Percentiles rank a stretch among this genome's conserved stretches.
Conservation (phyloP, 805 yeast genomes). For the Starmerella tilneyi region DNA sequence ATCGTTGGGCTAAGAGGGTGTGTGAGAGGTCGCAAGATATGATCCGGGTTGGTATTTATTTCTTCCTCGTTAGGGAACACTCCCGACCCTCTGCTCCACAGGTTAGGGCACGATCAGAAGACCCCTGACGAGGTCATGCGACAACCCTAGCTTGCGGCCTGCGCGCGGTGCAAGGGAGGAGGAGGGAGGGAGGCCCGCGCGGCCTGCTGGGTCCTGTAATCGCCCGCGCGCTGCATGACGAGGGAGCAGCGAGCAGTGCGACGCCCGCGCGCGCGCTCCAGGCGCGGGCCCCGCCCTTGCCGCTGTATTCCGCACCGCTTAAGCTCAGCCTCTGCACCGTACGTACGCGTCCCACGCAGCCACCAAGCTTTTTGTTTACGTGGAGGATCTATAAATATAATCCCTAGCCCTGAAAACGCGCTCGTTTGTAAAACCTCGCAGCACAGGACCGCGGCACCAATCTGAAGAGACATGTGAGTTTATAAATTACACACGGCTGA, state of each 20-base stretch:
- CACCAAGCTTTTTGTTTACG: conserved; percentile 2
- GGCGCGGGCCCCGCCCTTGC: too few relatives aligned
- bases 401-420: too few relatives aligned
- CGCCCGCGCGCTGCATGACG: too few relatives aligned
- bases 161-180: not conserved
- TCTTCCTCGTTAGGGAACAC: conserved; percentile 10
- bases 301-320: too few relatives aligned
- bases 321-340: too few relatives aligned
- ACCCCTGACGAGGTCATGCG: not conserved
- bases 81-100: not conserved
- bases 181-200: not conserved
- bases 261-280: too few relatives aligned
- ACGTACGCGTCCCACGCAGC: too few relatives aligned
- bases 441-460: conserved; percentile 8
- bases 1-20: conserved; percentile 7
- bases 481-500: too few relatives aligned
- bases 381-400: conserved; percentile 4
- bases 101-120: conserved; percentile 2
- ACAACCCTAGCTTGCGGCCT: not conserved
- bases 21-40: conserved; percentile 4
- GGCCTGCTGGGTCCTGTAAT: not conserved
- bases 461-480: too few relatives aligned
- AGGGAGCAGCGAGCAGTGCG: too few relatives aligned
- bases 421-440: too few relatives aligned
- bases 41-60: conserved; percentile 6